These are phyloP conservation scores for Trametes cinnabarina DNA, from an alignment of 768 basidiomycete genomes.

Conservation along the genomic window DNA sequence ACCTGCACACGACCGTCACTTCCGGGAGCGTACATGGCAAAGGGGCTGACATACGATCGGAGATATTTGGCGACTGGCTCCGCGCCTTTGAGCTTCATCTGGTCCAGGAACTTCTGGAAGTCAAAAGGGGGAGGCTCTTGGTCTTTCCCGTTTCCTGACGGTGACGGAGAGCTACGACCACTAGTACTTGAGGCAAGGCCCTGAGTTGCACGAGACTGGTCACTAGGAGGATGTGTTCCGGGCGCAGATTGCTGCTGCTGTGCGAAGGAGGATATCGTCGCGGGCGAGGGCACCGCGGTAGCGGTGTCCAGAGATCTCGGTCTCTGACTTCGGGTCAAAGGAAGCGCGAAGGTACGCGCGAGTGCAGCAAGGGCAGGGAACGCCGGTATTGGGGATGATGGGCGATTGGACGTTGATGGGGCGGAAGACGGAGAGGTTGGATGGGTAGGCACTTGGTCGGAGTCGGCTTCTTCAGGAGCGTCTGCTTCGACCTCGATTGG, in stretches of 20 bases:
- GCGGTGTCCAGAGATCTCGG: slow-evolving; percentile 64
- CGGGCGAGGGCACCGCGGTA: slow-evolving; percentile 53
- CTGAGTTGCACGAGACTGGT: slow-evolving; percentile 19
- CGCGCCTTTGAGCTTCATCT: slow-evolving; percentile 84
- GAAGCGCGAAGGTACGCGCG: slow-evolving; percentile 62
- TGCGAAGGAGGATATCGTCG: slow-evolving; percentile 54
- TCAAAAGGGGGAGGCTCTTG: slow-evolving; percentile 64
- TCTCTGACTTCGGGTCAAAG: slow-evolving; percentile 41
- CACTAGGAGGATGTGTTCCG: not conserved
- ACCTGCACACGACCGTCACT: slow-evolving; percentile 51
- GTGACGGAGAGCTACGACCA: slow-evolving; percentile 22
- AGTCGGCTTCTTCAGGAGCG: not conserved
- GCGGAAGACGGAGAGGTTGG: slow-evolving; percentile 24
- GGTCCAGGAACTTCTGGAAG: slow-evolving; percentile 92
- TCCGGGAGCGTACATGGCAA: not conserved
- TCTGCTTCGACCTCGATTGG: not conserved
- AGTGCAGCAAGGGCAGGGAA: slow-evolving; percentile 68
- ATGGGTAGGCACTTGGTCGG: not conserved
- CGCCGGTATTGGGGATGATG: slow-evolving; percentile 40
- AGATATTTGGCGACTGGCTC: slow-evolving; percentile 95
- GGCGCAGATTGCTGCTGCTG: slow-evolving; percentile 43
- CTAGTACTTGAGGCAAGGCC: slow-evolving; percentile 12
- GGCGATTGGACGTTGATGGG: slow-evolving; percentile 31
- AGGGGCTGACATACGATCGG: slow-evolving; percentile 70
- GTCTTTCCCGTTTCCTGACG: slow-evolving; percentile 24